A percentile compares a stretch with the other conserved stretches of the same genome.
These are phyloP conservation scores for Forsythia suspensa DNA, from an alignment of 257 asterid species.

Conservation along the genomic window DNA sequence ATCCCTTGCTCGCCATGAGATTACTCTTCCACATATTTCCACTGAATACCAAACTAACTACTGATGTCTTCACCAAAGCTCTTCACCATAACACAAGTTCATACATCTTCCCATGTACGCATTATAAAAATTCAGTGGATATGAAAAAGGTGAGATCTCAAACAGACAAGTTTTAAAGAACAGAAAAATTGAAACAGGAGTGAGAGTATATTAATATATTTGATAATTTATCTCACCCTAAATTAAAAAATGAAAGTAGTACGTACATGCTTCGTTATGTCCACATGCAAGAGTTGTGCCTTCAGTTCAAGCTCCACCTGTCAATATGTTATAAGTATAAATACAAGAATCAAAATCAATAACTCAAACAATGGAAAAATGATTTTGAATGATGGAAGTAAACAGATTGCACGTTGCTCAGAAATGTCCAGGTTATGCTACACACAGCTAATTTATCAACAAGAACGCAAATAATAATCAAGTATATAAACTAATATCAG, in stretches of 20 bases:
- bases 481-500: not conserved
- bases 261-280: constrained; percentile 75
- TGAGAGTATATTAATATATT: not conserved
- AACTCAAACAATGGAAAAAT: constrained; percentile 11
- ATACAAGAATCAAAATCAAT: constrained; percentile 10
- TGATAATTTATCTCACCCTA: not conserved
- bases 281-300: constrained; percentile 72
- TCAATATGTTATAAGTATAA: constrained; percentile 23
- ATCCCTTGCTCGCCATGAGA: too few species aligned
- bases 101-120: not conserved
- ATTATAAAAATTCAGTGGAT: constrained; percentile 1
- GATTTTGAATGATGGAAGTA: constrained; percentile 6
- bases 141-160: not conserved
- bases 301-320: constrained; percentile 76
- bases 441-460: not conserved
- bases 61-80: too few species aligned
- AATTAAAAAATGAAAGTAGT: not conserved
- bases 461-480: not conserved
- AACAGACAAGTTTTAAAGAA: constrained; percentile 6
- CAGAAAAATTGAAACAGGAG: not conserved
- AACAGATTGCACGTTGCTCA: not conserved
- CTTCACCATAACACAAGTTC: not conserved
- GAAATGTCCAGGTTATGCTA: constrained; percentile 5
- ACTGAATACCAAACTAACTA: too few species aligned
- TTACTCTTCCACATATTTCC: too few species aligned